Conservation (phyloP, 257 asterid species). For the Fraxinus quadrangulata region DNA sequence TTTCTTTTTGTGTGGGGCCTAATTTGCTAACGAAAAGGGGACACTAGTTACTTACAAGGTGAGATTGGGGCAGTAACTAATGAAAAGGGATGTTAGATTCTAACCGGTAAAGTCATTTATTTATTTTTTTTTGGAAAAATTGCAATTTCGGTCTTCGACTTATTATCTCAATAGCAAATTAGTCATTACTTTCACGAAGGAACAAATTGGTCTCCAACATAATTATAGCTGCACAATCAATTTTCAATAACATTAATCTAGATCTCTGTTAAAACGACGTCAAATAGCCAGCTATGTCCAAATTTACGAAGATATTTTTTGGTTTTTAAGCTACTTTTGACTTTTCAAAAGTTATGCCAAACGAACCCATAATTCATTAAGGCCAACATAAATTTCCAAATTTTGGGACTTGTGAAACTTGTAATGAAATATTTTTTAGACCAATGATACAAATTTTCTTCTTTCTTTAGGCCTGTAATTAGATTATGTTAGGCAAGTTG, state of each 20-base stretch:
- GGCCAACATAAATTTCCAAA: neutral
- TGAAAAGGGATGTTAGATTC: neutral
- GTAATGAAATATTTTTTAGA: neutral
- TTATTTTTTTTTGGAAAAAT: neutral
- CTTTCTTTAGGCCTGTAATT: neutral
- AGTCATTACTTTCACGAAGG: neutral
- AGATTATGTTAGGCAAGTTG: neutral
- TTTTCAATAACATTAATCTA: no score
- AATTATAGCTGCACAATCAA: neutral
- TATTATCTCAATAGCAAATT: neutral
- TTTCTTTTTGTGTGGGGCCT: neutral
- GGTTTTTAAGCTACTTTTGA: neutral
- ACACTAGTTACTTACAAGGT: neutral
- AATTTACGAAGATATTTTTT: neutral
- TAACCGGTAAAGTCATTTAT: neutral
- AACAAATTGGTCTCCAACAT: neutral
- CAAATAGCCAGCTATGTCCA: neutral
- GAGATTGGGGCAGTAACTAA: neutral
- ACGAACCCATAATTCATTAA: no score
- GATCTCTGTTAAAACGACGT: no score
- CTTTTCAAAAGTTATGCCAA: no score
- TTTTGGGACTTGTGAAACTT: neutral
- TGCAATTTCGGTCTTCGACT: neutral
- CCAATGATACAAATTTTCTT: no score
- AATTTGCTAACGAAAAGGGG: neutral